Conservation (phyloP, 257 asterid species). For the Datura wrightii region DNA sequence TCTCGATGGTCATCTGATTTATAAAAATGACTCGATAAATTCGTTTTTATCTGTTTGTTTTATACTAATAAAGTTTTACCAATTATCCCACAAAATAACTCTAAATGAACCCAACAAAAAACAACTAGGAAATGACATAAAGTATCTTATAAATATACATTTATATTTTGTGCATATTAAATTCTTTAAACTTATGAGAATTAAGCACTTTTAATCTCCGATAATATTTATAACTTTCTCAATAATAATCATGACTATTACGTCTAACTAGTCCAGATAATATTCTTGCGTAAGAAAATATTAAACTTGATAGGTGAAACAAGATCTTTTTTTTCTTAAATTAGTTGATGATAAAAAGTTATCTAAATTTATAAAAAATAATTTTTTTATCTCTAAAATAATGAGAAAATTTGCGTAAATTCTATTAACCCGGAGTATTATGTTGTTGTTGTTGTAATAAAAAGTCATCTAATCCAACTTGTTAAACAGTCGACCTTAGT, state of each 20-base stretch:
- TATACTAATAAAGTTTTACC: not conserved
- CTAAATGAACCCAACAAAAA: not conserved
- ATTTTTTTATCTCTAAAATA: too few relatives aligned
- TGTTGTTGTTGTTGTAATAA: too few relatives aligned
- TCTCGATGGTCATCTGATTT: not conserved
- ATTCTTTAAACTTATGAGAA: not conserved
- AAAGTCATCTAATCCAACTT: too few relatives aligned
- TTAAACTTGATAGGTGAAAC: not conserved
- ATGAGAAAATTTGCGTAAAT: too few relatives aligned
- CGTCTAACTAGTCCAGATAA: not conserved
- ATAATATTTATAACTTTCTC: too few relatives aligned
- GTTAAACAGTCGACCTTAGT: too few relatives aligned
- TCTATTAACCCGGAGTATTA: too few relatives aligned
- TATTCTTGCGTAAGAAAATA: not conserved
- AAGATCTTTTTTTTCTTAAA: not conserved
- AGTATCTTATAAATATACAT: not conserved
- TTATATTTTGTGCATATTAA: not conserved
- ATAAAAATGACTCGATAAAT: not conserved
- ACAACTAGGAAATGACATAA: not conserved
- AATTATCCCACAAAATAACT: not conserved
- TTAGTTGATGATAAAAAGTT: not conserved
- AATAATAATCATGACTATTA: not conserved
- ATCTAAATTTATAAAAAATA: not conserved
- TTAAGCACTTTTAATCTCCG: too few relatives aligned
- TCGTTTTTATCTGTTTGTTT: too few relatives aligned